Percentiles rank a stretch among this genome's conserved stretches.
These are phyloP conservation scores for Magnaporthiopsis incrustans DNA, from an alignment of 2,329 filamentous ascomycete species.

Conservation along the genomic window DNA sequence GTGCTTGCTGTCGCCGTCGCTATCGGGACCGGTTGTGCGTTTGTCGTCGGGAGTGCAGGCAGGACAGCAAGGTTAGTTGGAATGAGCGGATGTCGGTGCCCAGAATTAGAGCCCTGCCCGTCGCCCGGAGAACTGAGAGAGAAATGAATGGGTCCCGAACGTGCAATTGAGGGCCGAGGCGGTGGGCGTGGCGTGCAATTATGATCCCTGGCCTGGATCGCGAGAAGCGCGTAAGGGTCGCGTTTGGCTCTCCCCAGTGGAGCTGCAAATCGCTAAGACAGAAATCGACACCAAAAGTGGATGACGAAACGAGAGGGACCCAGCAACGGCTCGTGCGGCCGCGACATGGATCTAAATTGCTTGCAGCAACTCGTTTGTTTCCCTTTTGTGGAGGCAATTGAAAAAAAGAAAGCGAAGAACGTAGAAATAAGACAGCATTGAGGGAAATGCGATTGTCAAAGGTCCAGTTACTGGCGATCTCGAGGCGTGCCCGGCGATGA, in stretches of 20 bases:
- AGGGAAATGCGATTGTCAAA: not conserved
- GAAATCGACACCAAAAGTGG: not conserved
- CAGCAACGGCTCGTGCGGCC: not conserved
- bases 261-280: conserved; percentile 1
- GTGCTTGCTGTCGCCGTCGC: not conserved
- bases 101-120: not conserved
- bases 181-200: conserved; percentile 8
- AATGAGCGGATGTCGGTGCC: not conserved
- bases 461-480: not conserved
- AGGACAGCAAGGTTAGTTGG: not conserved
- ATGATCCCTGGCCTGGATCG: not conserved
- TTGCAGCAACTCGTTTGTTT: not conserved
- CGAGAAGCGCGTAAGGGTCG: conserved; percentile 8
- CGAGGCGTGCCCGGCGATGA: not conserved
- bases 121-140: not conserved
- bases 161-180: conserved; percentile 11
- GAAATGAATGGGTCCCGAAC: conserved; percentile 1
- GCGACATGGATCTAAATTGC: not conserved
- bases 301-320: not conserved
- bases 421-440: not conserved
- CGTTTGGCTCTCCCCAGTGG: conserved; percentile 2
- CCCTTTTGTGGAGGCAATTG: not conserved
- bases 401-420: conserved; percentile 10
- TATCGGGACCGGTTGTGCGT: not conserved
- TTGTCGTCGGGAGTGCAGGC: not conserved